Evolutionary conservation across 805 yeast species (phyloP), one percentile per base, ranked within the genome.

Genomic region (Kockiozyma suomiensis): DNA sequence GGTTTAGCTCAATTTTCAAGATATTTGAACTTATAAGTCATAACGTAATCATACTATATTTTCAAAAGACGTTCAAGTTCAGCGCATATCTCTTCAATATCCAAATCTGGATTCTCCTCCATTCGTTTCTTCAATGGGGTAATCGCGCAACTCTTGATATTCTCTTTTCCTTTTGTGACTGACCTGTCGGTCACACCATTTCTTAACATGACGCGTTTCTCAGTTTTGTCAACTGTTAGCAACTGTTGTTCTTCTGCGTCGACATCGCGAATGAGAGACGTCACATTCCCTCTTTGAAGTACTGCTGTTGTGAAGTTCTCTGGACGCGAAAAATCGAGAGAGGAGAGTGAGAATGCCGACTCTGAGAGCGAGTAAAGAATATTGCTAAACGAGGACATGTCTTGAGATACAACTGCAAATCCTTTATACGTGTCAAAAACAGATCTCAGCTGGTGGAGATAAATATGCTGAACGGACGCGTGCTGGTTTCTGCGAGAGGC

Each of bases 251-350:
- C 68, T 17, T 58, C 61, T 17, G 58, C 41, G 37, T 66, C 63
- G 38, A 68, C 61, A 49, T 68, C 70, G 3, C 70, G 65, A 30
- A 68, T 66, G 19, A 68, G 57, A 17, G 65, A 50, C 38, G 70
- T 67, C 28, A 68, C 55, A 25, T 43, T 57, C 15, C 62, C 64
- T n/a, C 54, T 56, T 15, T 49, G 52, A 15, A 67, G 59, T 28
- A 66, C 63, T 15, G 69, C 69, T 32, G 62, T 61, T 25, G 69
- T 68, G 50, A 66, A 66, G 38, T 53, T 53, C 38, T 64, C 66
- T n/a, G 65, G 46, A 17, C 59, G 65, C 19, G 52, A 46, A 33
- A 66, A 67, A 21, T 66, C 59, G 10, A 59, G 46, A 15, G 69
- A 54, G 25, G 69, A 38, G 8, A 67, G 54, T 1, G 70, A 67